Base-by-base conservation (phyloP, 169 alveolate species). In the Plasmodium relictum region DNA sequence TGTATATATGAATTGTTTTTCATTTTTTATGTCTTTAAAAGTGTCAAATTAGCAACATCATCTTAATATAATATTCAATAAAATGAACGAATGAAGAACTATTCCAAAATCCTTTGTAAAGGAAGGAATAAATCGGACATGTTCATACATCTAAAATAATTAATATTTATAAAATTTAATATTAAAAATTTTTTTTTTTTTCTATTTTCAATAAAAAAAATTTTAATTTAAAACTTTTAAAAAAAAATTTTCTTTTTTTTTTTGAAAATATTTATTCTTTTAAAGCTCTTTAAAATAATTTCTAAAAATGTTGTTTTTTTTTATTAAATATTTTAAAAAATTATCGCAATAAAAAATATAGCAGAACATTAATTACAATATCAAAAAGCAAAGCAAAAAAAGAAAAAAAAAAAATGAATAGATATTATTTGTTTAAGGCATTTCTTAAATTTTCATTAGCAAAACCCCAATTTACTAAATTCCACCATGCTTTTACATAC, bases 401-500 rank as follows among this genome's bases (percentile, higher is more conserved):
- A 0, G 20, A 5, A 50, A 50, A n/a, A 50, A 50, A 6, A 5
- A 7, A 54, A 54, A 5, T 54, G 22, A 6, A 18, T 24, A 72
- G 10, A 61, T 42, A 45, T 88, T 61, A 88, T 45, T 89, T 87
- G 18, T 76, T 52, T 73, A 86, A 87, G 39, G 73, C 92, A 50
- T 50, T 74, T 73, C 71, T 94, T 92, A 83, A 94, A 88, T 88
- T 94, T 74, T 72, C 89, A 74, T 94, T 94, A 37, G 96, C 98
- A 54, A 95, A 97, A 41, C 94, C 94, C 99, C 99, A 98, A 94
- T 98, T 97, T 59, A 98, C 97, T 50, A 97, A 93, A 80, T 96
- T 95, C 98, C 99, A 97, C 94, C 98, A 96, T 44, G 96, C 97
- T 73, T 95, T 96, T 26, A 97, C 96, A 94, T 96, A 98, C 37